These are phyloP conservation scores for Ocimum tenuiflorum DNA, from an alignment of 257 asterid species.

Conservation along the genomic window DNA sequence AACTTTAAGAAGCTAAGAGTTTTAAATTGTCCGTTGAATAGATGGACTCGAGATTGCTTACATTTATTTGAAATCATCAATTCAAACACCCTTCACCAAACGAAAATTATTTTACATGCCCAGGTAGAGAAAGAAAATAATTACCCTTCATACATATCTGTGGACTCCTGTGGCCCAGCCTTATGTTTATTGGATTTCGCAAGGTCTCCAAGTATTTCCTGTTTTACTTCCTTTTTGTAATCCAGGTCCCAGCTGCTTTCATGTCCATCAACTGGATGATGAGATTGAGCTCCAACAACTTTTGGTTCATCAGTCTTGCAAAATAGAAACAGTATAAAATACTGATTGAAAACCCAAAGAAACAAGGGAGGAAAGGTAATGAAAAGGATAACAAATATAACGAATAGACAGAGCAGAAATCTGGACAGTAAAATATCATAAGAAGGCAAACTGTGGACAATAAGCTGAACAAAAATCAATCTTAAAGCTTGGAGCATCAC, in stretches of 20 bases:
- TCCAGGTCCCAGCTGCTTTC: constrained; percentile 17
- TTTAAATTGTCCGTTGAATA: background rate
- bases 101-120: background rate
- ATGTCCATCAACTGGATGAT: constrained; percentile 15
- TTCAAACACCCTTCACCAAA: background rate
- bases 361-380: background rate
- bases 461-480: background rate
- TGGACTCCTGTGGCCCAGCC: constrained; percentile 31
- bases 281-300: constrained; percentile 20
- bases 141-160: constrained; percentile 39
- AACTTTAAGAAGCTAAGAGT: background rate
- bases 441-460: background rate
- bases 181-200: constrained; percentile 21
- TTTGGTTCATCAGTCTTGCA: constrained; percentile 29
- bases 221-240: constrained; percentile 25
- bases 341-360: background rate
- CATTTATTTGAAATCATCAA: background rate
- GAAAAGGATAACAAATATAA: background rate
- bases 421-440: background rate
- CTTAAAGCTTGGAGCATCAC: constrained; percentile 3
- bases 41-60: background rate
- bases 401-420: background rate
- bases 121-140: background rate
- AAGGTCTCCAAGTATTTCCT: constrained; percentile 24
- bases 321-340: constrained; percentile 11